Evolutionary conservation across 257 asterid genomes (phyloP), one percentile per base, ranked within the genome.

Genomic region (Gardenia jasminoides): DNA sequence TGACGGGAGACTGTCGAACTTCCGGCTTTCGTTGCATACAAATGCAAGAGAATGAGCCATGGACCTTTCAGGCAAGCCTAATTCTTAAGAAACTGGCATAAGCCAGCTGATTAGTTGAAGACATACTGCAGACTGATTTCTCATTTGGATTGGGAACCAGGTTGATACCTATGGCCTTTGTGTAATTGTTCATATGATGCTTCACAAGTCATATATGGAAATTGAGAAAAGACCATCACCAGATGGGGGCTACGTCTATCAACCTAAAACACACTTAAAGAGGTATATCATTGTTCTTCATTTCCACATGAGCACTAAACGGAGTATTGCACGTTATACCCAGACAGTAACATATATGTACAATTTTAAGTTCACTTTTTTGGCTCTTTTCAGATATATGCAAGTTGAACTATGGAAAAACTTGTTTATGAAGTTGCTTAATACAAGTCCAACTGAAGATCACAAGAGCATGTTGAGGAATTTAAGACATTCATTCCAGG

Each of bases 21-120:
- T 92, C 97, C 58, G 99, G 98, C 56, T 96, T 96, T 84, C 96
- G 98, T 44, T 92, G 98, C 87, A 88, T 89, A 67, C 93, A 93
- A 89, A 93, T 93, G 97, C 98, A 93, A 87, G 98, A 96, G 80
- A 88, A 85, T 7, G 91, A 80, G 86, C 96, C 98, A 12, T 96
- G 99, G 99, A 90, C 90, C 50, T 96, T 86, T 88, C 97, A 93
- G 97, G 99, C 74, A 78, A 83, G 83, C 72, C 52, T 65, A 30
- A 70, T 6, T 47, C 39, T 66, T 31, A 59, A 73, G 13, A 64
- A 26, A 3, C 54, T 76, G 11, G 59, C 50, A 65, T 44, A 52
- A 13, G 62, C 26, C 59, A 22, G 65, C 70, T 79, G 65, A 65
- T 77, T 59, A 19, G 70, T 80, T 78, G 11, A 72, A 74, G 54